Evolutionary conservation across 495 filamentous ascomycete species (phyloP), one percentile per base, ranked within the genome.

Genomic region (Hypomontagnella submonticulosa): DNA sequence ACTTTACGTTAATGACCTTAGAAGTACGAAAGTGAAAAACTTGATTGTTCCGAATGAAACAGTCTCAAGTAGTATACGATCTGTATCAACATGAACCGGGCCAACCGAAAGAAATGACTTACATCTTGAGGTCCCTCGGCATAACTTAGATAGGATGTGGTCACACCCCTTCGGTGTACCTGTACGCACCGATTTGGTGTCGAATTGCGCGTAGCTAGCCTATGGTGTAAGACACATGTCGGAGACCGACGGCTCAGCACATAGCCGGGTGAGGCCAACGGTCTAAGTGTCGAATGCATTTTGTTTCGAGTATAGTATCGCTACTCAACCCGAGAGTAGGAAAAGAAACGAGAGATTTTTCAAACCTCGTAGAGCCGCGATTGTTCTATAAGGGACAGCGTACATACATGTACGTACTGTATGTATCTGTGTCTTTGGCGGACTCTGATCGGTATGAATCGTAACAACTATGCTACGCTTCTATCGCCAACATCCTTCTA

Each of bases 41-140:
- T n/a, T 4, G 11, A 23, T 34, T 8, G 13, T 4, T 19, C 19
- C 11, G 16, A 34, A 40, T 13, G 13, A 37, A 36, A 48, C 5
- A 2, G 10, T 32, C 1, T 38, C 3, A 23, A 23, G 4, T 23
- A 16, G 11, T 9, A 9, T 23, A 7, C 4, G 9, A 15, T 3
- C 12, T 34, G 4, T 15, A 20, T 20, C 16, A 8, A 10, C 16
- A 34, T 23, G 30, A 10, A 34, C 7, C 27, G 5, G 5, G 7
- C 20, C 8, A n/a, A 4, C 13, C 42, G 11, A 53, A 41, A 30
- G 8, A 40, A 56, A 38, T 0, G 7, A 73, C 74, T 71, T 51
- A 76, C 74, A 51, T 76, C 72, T 19, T 7, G 38, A 12, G 71
- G 69, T 0, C 74, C 74, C 58, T 71, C 64, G 0, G 19, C 49